Conservation (phyloP, 257 asterid species). For the Solanum arcanum region DNA sequence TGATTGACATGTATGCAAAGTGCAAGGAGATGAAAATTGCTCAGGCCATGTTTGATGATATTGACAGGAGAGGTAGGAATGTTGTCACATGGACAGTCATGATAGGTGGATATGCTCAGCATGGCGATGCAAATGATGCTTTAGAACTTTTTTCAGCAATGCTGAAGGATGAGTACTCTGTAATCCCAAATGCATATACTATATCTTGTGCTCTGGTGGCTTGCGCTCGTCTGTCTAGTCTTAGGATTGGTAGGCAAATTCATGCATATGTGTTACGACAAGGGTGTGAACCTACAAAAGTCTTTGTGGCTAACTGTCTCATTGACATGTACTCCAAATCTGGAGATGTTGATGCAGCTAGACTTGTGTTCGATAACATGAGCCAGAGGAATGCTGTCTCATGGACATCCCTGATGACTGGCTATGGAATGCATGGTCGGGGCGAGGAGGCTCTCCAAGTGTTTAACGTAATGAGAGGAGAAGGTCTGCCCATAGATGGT, state of each 20-base stretch:
- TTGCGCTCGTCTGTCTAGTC: conserved; percentile 69
- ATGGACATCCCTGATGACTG: conserved; percentile 86
- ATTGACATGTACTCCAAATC: conserved; percentile 91
- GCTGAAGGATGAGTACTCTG: conserved; percentile 29
- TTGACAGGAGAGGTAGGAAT: conserved; percentile 33
- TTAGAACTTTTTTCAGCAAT: conserved; percentile 47
- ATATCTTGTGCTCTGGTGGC: conserved; percentile 73
- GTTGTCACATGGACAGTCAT: conserved; percentile 93
- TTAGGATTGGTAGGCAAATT: conserved; percentile 55
- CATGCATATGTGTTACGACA: conserved; percentile 63
- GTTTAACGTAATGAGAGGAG: conserved; percentile 40
- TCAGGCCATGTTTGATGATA: conserved; percentile 42
- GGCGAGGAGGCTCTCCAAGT: conserved; percentile 66
- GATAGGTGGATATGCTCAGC: conserved; percentile 88
- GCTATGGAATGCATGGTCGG: conserved; percentile 83
- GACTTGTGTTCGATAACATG: conserved; percentile 59
- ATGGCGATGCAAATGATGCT: conserved; percentile 73
- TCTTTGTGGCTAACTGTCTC: conserved; percentile 73
- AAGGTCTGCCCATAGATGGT: conserved; percentile 51
- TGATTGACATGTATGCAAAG: conserved; percentile 81
- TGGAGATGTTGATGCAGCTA: conserved; percentile 71
- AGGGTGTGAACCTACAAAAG: conserved; percentile 40
- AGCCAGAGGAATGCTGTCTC: conserved; percentile 46
- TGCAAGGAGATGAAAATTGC: conserved; percentile 46
- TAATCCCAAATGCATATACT: conserved; percentile 70